These are phyloP conservation scores for Eucalyptus curtisii DNA, from an alignment of 345 rosid genomes.

Conservation along the genomic window DNA sequence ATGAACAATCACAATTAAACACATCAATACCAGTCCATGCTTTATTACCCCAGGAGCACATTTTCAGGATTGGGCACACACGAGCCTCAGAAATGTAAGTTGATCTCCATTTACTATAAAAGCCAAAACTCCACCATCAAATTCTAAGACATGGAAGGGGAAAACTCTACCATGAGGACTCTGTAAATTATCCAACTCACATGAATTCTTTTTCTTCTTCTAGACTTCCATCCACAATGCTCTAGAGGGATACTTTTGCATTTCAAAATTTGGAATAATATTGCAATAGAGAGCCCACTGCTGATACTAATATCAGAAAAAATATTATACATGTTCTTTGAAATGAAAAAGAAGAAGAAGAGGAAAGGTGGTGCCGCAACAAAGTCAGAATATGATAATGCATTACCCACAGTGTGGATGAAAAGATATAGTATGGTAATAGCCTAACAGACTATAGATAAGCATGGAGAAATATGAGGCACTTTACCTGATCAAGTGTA, in stretches of 20 bases:
- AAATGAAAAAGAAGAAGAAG: neutral
- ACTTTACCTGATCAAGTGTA: constrained; percentile 12
- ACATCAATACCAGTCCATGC: neutral
- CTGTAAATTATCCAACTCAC: neutral
- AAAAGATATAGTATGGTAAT: neutral
- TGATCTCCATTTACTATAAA: neutral
- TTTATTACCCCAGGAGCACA: neutral
- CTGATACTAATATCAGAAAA: neutral
- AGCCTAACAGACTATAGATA: neutral
- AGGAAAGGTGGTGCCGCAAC: neutral
- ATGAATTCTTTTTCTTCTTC: neutral
- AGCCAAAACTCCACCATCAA: neutral
- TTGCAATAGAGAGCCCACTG: neutral
- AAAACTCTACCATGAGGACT: neutral
- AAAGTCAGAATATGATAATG: neutral
- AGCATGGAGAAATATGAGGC: neutral
- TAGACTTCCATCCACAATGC: neutral
- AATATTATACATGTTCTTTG: neutral
- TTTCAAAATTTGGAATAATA: neutral
- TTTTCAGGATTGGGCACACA: neutral
- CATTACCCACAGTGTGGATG: neutral
- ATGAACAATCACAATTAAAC: neutral
- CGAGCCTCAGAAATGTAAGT: neutral
- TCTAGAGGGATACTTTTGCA: neutral
- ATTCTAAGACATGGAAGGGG: neutral